These are phyloP conservation scores for Penicillium polonicum DNA, from an alignment of 2,329 filamentous ascomycete species.

Conservation along the genomic window DNA sequence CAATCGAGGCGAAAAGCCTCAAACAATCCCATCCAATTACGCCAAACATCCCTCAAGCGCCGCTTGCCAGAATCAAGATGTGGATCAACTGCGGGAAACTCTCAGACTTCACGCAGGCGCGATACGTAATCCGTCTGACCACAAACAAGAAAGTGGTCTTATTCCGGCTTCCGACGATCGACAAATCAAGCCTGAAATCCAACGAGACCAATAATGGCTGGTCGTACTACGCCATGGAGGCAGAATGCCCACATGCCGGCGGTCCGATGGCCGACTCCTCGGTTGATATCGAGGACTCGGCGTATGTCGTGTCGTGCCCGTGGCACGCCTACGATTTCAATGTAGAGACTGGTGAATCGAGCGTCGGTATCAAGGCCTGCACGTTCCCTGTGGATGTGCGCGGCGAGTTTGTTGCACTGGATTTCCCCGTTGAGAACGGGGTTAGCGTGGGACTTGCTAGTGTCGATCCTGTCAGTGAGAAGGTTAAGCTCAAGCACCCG, in stretches of 20 bases:
- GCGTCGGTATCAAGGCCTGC: conserved; percentile 49
- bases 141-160: conserved; percentile 48
- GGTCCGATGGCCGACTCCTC: conserved; percentile 49
- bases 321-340: conserved; percentile 54
- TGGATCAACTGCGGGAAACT: conserved; percentile 31
- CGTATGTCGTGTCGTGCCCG: conserved; percentile 49
- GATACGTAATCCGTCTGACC: conserved; percentile 46
- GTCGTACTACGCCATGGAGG: conserved; percentile 51
- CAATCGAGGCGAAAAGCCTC: conserved; percentile 6
- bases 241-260: conserved; percentile 49
- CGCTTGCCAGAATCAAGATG: conserved; percentile 14
- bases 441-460: conserved; percentile 29
- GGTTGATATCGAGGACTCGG: conserved; percentile 50
- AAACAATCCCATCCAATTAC: not conserved
- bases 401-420: conserved; percentile 37
- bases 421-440: conserved; percentile 29
- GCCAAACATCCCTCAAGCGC: not conserved
- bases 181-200: conserved; percentile 27
- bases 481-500: conserved; percentile 46
- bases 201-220: conserved; percentile 42
- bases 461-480: conserved; percentile 48
- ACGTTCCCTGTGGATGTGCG: conserved; percentile 45
- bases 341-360: conserved; percentile 51
- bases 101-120: conserved; percentile 38
- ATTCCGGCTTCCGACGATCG: conserved; percentile 47